Evolutionary conservation across 768 basidiomycete species (phyloP).

Genomic region (Kwoniella sp.): DNA sequence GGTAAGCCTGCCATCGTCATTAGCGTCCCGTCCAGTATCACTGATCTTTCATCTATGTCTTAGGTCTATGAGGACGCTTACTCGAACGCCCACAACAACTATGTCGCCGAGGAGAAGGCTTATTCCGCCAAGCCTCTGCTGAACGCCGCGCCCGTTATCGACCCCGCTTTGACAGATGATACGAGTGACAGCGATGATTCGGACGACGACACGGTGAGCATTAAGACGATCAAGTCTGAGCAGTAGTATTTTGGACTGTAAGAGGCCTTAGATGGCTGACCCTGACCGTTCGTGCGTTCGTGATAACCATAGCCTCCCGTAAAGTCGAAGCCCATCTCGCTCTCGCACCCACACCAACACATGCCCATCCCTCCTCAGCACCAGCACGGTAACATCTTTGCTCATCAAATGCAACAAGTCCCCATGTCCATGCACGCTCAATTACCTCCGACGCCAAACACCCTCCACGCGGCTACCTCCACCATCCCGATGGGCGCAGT

Average conservation of each 20-base stretch:
- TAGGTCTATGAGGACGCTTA: slow-evolving; percentile 65
- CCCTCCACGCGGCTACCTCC: slow-evolving; percentile 19
- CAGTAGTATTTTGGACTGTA: too few relatives aligned
- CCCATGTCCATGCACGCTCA: not conserved
- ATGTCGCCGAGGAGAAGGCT: slow-evolving; percentile 64
- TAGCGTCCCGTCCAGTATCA: slow-evolving; percentile 4
- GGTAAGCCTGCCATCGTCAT: slow-evolving; percentile 60
- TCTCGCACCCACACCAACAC: not conserved
- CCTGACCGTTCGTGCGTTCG: not conserved
- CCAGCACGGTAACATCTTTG: not conserved
- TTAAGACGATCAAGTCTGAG: not conserved
- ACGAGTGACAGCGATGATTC: slow-evolving; percentile 24
- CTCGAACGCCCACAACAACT: slow-evolving; percentile 65
- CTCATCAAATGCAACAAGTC: slow-evolving; percentile 2
- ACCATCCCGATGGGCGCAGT: not conserved
- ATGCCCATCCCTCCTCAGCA: not conserved
- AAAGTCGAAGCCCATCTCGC: not conserved
- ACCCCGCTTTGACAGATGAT: slow-evolving; percentile 12
- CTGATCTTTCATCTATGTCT: not conserved
- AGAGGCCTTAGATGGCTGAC: not conserved
- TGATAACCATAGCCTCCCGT: slow-evolving; percentile 6
- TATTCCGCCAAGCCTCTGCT: slow-evolving; percentile 15
- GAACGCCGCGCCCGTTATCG: slow-evolving; percentile 10
- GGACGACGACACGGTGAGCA: slow-evolving; percentile 23
- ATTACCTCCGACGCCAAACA: slow-evolving; percentile 4